phyloP scores from a whole-genome alignment of 2,329 filamentous ascomycete genomes.

The Cryphonectria carpinicola region DNA sequence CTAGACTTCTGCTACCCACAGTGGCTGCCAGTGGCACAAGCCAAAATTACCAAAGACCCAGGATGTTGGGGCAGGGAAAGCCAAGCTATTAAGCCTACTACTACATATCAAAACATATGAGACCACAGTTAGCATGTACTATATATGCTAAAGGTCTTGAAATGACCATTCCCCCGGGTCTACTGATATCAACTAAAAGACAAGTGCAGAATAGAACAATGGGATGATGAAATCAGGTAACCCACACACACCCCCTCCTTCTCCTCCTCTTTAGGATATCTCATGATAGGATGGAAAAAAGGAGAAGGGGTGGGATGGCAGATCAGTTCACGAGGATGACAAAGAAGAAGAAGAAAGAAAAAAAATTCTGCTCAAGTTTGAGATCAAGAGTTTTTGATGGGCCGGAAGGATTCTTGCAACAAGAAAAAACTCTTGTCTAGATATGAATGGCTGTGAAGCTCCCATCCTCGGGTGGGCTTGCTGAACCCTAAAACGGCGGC shows the following conservation, averaged over 20 bases:
- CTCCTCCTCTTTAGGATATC: not conserved
- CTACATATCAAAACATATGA: not conserved
- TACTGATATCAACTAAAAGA: not conserved
- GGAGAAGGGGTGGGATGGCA: slow-evolving; percentile 10
- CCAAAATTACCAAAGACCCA: not conserved
- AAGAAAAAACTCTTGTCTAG: not conserved
- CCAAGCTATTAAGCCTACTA: not conserved
- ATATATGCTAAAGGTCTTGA: not conserved
- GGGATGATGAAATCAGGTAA: not conserved
- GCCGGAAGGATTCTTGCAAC: slow-evolving; percentile 18
- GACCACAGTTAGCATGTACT: no score
- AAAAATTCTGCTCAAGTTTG: not conserved
- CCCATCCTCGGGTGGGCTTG: slow-evolving; percentile 15
- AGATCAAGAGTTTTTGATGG: slow-evolving; percentile 4
- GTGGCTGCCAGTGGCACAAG: not conserved
- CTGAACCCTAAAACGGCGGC: slow-evolving; percentile 14
- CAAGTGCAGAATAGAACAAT: not conserved
- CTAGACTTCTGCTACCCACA: not conserved
- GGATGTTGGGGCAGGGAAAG: not conserved
- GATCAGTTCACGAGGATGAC: not conserved
- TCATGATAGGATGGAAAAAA: slow-evolving; percentile 15
- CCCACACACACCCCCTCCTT: not conserved
- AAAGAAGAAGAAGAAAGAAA: not conserved
- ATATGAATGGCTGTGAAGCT: slow-evolving; percentile 25
- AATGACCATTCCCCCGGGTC: not conserved